Conservation (phyloP, 1,284 basidiomycete species). For the Inonotus obliquus region DNA sequence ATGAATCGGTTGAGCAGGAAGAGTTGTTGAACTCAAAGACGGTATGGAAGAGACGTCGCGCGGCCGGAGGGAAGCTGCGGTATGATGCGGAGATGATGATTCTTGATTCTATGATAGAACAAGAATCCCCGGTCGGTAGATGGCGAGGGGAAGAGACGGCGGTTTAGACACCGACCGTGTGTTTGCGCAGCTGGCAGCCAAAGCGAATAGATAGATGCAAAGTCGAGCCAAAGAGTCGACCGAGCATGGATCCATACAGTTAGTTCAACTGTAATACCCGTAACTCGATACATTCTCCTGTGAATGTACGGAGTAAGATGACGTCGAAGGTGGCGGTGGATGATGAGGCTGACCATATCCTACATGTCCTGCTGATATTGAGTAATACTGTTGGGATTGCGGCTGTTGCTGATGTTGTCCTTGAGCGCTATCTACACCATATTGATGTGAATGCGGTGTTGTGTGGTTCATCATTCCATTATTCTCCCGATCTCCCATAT, state of each 20-base stretch:
- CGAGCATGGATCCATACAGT: not conserved
- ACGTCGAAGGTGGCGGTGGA: not conserved
- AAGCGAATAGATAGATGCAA: not conserved
- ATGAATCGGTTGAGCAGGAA: not conserved
- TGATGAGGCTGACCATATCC: not conserved
- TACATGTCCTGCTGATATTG: not conserved
- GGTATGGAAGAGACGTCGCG: not conserved
- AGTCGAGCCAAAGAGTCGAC: not conserved
- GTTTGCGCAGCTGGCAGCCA: not conserved
- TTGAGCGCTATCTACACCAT: not conserved
- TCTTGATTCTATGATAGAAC: not conserved
- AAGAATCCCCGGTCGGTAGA: too few relatives aligned
- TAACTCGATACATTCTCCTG: conserved; percentile 6
- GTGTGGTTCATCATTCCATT: not conserved
- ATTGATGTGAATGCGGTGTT: not conserved
- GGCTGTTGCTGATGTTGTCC: not conserved
- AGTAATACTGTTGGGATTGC: not conserved
- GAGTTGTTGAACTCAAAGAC: not conserved
- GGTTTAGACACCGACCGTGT: not conserved
- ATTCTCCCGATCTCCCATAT: not conserved
- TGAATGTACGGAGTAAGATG: not conserved
- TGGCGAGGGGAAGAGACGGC: not conserved
- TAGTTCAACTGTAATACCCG: conserved; percentile 3
- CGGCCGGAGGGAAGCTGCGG: not conserved
- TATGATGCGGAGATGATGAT: not conserved